Evolutionary conservation across 1,284 basidiomycete genomes (phyloP), one percentile per base, ranked within the genome.

Genomic region (Pseudozyma tsukubaensis): DNA sequence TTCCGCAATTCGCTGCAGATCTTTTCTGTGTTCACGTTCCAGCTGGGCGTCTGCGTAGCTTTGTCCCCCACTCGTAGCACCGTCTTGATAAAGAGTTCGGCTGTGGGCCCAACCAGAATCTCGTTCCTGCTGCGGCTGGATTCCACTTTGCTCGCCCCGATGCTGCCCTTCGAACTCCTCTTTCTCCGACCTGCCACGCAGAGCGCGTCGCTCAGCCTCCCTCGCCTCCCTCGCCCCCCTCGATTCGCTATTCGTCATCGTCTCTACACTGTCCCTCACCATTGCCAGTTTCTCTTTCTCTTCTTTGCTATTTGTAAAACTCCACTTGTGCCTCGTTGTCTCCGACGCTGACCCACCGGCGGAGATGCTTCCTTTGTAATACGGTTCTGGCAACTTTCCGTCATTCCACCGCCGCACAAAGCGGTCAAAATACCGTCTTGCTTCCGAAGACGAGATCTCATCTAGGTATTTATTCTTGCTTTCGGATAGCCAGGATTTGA

Each of bases 401-500:
- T 47, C 44, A 53, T 79, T 81, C 77, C 77, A 79, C 6, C 61
- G 37, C 5, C 58, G 57, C 3, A 62, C 55, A 37, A 81, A 81
- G 34, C 63, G 66, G 35, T 58, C 64, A 56, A 81, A 81, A 48
- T 74, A 65, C 8, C 65, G 51, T 6, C 77, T 54, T 24, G 79
- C 72, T 7, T 76, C 72, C 32, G 54, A 50, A 18, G 56, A 40
- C 9, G 66, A 50, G 12, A 81, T 59, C 54, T 79, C 77, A 55
- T 81, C 79, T 11, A 79, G 52, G 37, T 76, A 78, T 21, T 59
- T 56, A 4, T 48, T 36, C 34, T 63, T 72, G 13, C 45, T 37
- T 4, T 59, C 50, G n/a, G 62, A 44, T 3, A 81, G 67, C 77
- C 77, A 79, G 9, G 62, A 59, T 32, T 77, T 79, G 62, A 81